Conservation (phyloP, 2,329 filamentous ascomycete species). For the Fusarium penzigii region DNA sequence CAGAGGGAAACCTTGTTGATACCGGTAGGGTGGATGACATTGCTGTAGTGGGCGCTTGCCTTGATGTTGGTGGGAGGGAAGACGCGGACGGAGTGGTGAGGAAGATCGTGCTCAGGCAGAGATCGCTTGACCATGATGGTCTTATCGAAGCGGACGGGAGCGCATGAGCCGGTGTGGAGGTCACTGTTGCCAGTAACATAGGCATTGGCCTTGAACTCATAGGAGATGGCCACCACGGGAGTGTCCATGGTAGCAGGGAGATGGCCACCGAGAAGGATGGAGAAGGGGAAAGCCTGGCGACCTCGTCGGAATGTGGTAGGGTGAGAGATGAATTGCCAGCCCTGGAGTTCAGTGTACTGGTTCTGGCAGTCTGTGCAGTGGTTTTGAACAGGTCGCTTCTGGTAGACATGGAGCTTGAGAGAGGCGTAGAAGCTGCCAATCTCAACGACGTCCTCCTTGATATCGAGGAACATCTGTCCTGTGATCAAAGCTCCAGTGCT, state of each 20-base stretch:
- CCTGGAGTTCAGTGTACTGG: conserved; percentile 72
- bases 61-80: conserved; percentile 96
- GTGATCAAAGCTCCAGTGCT: conserved; percentile 86
- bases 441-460: conserved; percentile 66
- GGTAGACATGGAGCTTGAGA: conserved; percentile 69
- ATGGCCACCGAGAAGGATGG: conserved; percentile 79
- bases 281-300: conserved; percentile 82
- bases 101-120: conserved; percentile 69
- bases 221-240: conserved; percentile 71
- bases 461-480: conserved; percentile 73
- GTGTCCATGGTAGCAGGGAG: conserved; percentile 83
- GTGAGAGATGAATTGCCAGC: conserved; percentile 73
- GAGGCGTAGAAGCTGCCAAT: conserved; percentile 73
- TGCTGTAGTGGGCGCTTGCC: conserved; percentile 77
- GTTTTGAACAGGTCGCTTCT: conserved; percentile 78
- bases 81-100: conserved; percentile 88
- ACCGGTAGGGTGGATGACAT: conserved; percentile 83
- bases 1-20: conserved; percentile 77
- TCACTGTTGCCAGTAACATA: conserved; percentile 59
- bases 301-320: conserved; percentile 54
- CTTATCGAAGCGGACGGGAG: conserved; percentile 62
- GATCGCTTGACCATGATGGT: conserved; percentile 77
- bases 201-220: conserved; percentile 72
- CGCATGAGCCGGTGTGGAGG: conserved; percentile 38
- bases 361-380: conserved; percentile 78